Percentiles rank a stretch among this genome's conserved stretches.
Conservation (phyloP, 164 flowering plant genomes). For the Tetracentron sinense region DNA sequence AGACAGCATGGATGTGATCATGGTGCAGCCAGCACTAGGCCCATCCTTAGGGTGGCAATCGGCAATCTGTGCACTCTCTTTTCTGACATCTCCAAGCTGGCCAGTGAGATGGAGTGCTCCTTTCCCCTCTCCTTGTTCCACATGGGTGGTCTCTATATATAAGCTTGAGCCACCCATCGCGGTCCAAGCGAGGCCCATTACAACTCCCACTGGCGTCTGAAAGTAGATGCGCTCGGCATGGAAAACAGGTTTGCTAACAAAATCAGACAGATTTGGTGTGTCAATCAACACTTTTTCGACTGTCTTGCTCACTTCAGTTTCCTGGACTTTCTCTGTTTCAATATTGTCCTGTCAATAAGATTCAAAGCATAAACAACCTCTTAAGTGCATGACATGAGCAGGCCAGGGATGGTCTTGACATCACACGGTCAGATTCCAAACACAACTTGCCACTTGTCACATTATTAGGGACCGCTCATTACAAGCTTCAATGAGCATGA, state of each 20-base stretch:
- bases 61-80: slow-evolving; percentile 97
- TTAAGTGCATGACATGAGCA: too few species aligned
- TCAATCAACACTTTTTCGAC: slow-evolving; percentile 64
- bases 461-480: too few species aligned
- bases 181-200: slow-evolving; percentile 99
- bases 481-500: too few species aligned
- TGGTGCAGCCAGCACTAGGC: slow-evolving; percentile 98
- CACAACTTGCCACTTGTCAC: too few species aligned
- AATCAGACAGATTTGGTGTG: slow-evolving; percentile 60
- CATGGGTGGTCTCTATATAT: slow-evolving; percentile 72
- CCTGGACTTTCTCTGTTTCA: slow-evolving; percentile 29
- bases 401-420: too few species aligned
- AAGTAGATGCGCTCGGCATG: slow-evolving; percentile 90
- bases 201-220: slow-evolving; percentile 84
- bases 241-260: slow-evolving; percentile 95
- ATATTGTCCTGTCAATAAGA: slow-evolving; percentile 34
- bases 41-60: slow-evolving; percentile 99
- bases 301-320: slow-evolving; percentile 28
- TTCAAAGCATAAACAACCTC: slow-evolving; percentile 1
- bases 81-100: slow-evolving; percentile 98
- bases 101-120: slow-evolving; percentile 85
- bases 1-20: slow-evolving; percentile 91
- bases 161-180: slow-evolving; percentile 98
- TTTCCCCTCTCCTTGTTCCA: slow-evolving; percentile 90
- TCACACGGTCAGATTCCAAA: too few species aligned